Evolutionary conservation across 1,284 basidiomycete species (phyloP).

Genomic region (Stygiomarasmius scandens): DNA sequence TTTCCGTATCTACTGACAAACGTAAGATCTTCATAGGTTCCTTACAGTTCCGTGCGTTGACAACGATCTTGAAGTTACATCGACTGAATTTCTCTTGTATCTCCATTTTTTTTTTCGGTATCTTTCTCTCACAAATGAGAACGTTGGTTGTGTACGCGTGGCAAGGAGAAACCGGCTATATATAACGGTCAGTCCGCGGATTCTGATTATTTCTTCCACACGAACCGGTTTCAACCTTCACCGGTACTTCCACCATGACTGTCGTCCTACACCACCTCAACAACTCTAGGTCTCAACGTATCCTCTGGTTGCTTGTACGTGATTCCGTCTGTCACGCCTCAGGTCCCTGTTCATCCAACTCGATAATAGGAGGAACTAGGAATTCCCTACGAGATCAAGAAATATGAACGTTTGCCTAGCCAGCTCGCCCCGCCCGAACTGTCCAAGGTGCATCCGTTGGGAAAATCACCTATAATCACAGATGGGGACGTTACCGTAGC

Average conservation of each 20-base stretch:
- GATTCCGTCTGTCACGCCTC: neutral
- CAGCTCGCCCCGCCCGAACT: slow-evolving; percentile 29
- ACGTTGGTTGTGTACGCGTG: no score
- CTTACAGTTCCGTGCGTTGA: no score
- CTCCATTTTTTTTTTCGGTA: no score
- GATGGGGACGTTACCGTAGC: slow-evolving; percentile 35
- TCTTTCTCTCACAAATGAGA: no score
- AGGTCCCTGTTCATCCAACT: no score
- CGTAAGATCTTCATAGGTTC: no score
- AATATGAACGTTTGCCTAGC: slow-evolving; percentile 26
- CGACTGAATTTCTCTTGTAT: no score
- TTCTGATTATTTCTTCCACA: no score
- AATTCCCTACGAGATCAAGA: slow-evolving; percentile 26
- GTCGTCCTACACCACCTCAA: slow-evolving; percentile 47
- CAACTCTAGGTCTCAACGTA: slow-evolving; percentile 46
- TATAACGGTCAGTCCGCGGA: no score
- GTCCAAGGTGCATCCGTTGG: slow-evolving; percentile 35
- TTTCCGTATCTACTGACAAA: no score
- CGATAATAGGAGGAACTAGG: slow-evolving; percentile 26
- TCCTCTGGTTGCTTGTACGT: slow-evolving; percentile 45
- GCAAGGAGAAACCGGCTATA: no score
- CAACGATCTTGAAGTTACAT: no score
- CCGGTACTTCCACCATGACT: neutral
- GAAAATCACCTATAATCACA: slow-evolving; percentile 37
- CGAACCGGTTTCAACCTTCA: slow-evolving; percentile 15